phyloP scores from a whole-genome alignment of 176 grass and related monocot species.

The Melocanna baccifera region DNA sequence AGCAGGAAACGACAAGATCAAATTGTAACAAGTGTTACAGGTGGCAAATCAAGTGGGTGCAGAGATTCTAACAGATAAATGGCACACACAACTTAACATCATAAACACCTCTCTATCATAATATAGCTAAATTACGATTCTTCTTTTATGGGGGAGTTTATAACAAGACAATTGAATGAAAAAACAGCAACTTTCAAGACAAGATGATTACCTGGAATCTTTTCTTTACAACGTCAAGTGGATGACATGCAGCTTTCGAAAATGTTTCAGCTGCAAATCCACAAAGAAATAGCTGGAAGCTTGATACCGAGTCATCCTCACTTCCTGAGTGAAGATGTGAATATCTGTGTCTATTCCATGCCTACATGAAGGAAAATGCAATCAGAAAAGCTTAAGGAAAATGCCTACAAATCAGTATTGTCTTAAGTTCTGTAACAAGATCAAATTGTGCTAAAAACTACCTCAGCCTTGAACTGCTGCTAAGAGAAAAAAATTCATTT shows the following conservation, averaged over 20 bases:
- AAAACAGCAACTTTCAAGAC: background rate
- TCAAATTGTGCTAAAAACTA: background rate
- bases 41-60: no score
- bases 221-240: constrained; percentile 99
- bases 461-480: background rate
- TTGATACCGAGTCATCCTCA: constrained; percentile 71
- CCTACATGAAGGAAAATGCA: constrained; percentile 38
- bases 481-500: background rate
- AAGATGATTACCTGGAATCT: constrained; percentile 73
- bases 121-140: background rate
- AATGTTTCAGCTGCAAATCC: constrained; percentile 86
- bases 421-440: background rate
- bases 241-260: constrained; percentile 78
- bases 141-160: background rate
- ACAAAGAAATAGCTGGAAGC: constrained; percentile 89
- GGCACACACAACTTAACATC: no score
- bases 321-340: constrained; percentile 46
- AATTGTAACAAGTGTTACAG: background rate
- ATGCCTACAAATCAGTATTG: background rate
- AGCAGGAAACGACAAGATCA: background rate
- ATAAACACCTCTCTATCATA: background rate
- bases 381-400: background rate
- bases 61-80: no score
- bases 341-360: constrained; percentile 77
- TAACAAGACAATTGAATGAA: background rate